Evolutionary conservation across 768 basidiomycete species (phyloP), one percentile per base, ranked within the genome.

Genomic region (Boletus subparvulus): DNA sequence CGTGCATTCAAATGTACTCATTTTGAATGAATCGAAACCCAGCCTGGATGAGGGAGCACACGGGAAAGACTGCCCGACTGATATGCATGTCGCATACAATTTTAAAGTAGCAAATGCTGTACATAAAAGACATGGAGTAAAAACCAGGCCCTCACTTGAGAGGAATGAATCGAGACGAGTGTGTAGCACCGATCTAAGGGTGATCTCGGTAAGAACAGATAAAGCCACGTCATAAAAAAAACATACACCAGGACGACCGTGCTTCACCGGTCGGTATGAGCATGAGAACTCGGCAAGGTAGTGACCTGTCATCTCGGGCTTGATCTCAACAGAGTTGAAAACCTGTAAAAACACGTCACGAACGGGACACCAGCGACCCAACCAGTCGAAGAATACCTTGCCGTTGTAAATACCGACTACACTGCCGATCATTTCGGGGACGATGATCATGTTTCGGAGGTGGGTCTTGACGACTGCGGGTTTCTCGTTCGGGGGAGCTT

Each of bases 281-380:
- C 91, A 92, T 32, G 92, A 92, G 80, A 92, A 92, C 80, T 99
- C 97, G 61, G 83, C 97, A 72, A 98, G 94, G 81, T 99, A 98
- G 86, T 96, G 95, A 57, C 97, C 97, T 61, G 90, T 92, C 97
- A 99, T 99, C 78, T 99, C 97, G 63, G 97, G 95, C 82, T 96
- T 98, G 82, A 98, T 95, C 79, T 98, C 96, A 61, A 98, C 94
- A 42, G 93, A 87, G 81, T 93, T 94, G 83, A 94, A 94, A 59
- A 88, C 86, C 90, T 92, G 41, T 39, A 19, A 61, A 33, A 46
- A 50, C 14, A 33, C 7, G 48, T 55, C 40, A 61, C 17, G 14
- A 26, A 40, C 17, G 9, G 9, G 30, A 40, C 19, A 45, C 32
- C 6, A 45, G 28, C 19, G 14, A 52, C 24, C 16, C n/a, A 26